Evolutionary conservation across 225 moss, liverwort and hornwort species (phyloP).

Genomic region (Lunularia cruciata): DNA sequence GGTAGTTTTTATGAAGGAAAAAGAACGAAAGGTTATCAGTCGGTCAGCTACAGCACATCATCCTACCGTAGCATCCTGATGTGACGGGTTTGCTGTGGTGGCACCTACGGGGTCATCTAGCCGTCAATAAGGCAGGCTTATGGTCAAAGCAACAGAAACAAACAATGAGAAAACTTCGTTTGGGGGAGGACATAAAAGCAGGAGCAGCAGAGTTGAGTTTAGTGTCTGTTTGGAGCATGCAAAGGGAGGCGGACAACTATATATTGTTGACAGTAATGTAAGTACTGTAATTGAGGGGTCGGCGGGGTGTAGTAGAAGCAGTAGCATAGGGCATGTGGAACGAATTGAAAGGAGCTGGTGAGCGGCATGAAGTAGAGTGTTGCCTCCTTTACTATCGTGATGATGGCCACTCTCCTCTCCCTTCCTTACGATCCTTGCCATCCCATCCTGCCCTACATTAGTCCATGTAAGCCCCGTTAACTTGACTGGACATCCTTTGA

Average conservation of each 20-base stretch:
- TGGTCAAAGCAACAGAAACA: conserved; percentile 3
- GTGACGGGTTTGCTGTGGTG: conserved; percentile 7
- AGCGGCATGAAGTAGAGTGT: background rate
- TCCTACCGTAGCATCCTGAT: background rate
- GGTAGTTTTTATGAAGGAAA: conserved; percentile 5
- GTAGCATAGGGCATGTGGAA: background rate
- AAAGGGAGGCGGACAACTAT: background rate
- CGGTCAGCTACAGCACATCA: conserved; percentile 10
- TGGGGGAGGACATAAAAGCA: background rate
- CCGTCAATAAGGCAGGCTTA: background rate
- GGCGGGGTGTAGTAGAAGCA: background rate
- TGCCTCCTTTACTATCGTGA: background rate
- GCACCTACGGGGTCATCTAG: background rate
- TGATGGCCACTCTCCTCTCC: background rate
- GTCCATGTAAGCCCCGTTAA: background rate
- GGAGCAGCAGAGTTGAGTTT: too few species aligned
- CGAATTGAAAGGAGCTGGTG: background rate
- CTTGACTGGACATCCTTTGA: background rate
- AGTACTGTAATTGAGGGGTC: background rate
- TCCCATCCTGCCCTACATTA: background rate
- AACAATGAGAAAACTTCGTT: background rate
- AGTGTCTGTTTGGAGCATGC: background rate
- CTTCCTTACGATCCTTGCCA: background rate
- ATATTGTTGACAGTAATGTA: background rate
- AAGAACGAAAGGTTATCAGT: background rate